Base-by-base conservation (phyloP, 1,284 basidiomycete species). In the Irpex rosettiformis region DNA sequence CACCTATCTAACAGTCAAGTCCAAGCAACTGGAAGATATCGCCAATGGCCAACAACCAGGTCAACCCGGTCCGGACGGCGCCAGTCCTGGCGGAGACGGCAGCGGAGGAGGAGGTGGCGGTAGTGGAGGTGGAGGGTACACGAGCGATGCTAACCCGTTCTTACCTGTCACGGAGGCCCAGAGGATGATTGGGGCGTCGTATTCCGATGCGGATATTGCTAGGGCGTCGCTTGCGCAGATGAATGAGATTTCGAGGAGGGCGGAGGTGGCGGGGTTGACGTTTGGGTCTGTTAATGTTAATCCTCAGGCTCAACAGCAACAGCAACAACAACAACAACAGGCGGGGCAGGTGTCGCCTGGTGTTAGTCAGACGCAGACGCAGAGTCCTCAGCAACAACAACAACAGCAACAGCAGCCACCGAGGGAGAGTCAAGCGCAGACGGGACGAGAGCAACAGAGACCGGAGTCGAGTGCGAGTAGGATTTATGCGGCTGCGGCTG, bases 191-290 rank as follows among this genome's bases (percentile, higher is more conserved):
- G 77, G 75, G 45, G 71, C 70, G 65, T 66, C 78, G 52, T 85
- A 79, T 61, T 75, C 75, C 3, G 76, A 83, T 66, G 74, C 74
- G 55, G 83, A 81, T 62, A 79, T 89, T 51, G 86, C 85, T 1
- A 78, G 82, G 28, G 84, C 84, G 4, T 76, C 76, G 16, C 78
- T 90, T 62, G 78, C 82, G 64, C 87, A 89, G 69, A 87, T 92
- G 83, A 90, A 84, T 71, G 87, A 90, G 69, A 81, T 88, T 62
- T 86, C 86, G 25, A 75, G 85, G 52, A 78, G 86, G 29, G 85
- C 84, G 22, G 75, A 77, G 66, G 73, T 68, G 56, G 73, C 70
- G 43, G 74, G 77, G 3, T 69, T 74, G 75, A 70, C 73, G 42
- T 79, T 82, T 70, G 48, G 48, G 48, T n/a, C 21, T 6, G 58